Evolutionary conservation across 371 early-diverging fungal species (phyloP).

Genomic region (Phascolomyces articulosus): DNA sequence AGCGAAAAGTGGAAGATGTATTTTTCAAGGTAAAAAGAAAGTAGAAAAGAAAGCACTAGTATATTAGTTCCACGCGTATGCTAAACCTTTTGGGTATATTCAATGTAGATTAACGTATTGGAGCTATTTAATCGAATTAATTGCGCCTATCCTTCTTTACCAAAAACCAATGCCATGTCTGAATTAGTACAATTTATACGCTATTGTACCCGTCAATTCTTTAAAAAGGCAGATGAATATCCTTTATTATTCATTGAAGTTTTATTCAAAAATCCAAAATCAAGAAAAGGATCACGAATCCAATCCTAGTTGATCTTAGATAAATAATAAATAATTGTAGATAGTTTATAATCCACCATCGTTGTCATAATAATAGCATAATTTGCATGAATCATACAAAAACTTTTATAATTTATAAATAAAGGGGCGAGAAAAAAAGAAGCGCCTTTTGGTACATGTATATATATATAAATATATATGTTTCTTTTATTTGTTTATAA

Average conservation of each 20-base stretch:
- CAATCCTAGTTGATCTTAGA: too few relatives aligned
- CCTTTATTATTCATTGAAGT: constrained; percentile 65
- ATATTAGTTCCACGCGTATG: too few relatives aligned
- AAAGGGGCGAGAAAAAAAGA: too few relatives aligned
- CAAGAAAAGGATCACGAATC: background rate
- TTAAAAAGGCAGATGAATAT: constrained; percentile 53
- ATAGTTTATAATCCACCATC: background rate
- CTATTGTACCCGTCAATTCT: constrained; percentile 57
- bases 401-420: too few relatives aligned
- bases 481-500: too few relatives aligned
- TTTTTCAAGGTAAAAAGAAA: constrained; percentile 56
- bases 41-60: background rate
- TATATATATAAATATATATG: too few relatives aligned
- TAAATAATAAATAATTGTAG: background rate
- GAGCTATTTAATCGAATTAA: constrained; percentile 68
- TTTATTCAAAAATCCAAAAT: constrained; percentile 18
- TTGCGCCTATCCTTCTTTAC: constrained; percentile 22
- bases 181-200: constrained; percentile 59
- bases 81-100: background rate
- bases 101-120: constrained; percentile 53
- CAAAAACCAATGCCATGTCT: constrained; percentile 30
- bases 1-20: constrained; percentile 52
- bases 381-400: too few relatives aligned
- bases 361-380: too few relatives aligned
- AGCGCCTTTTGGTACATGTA: too few relatives aligned